Evolutionary conservation across 2,329 filamentous ascomycete genomes (phyloP), one percentile per base, ranked within the genome.

Genomic region (Colletotrichum echinochloae): DNA sequence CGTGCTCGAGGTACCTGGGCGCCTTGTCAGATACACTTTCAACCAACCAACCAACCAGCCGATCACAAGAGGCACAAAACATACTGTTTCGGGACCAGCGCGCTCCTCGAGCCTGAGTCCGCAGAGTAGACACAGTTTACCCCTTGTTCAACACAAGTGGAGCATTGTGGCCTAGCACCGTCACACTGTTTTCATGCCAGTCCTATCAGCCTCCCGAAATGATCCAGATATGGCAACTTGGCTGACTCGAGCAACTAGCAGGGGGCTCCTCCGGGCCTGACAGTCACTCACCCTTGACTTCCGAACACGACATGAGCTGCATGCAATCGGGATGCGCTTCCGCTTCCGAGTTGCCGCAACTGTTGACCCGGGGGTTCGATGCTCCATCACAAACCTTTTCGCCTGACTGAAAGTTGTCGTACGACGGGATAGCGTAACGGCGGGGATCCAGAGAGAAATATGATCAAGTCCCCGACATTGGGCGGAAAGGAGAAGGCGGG

Each of bases 311-410:
- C 75, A 76, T 12, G 67, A 60, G 49, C 63, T 73, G 67, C 74
- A 76, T n/a, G 74, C 74, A 30, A 76, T 67, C 26, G 74, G 67
- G 41, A 74, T 75, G 5, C 74, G 63, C 66, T 72, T 72, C 62
- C 70, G 66, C 66, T 72, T 72, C 59, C 70, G 62, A 39, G 49
- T 60, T 18, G 54, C 30, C 28, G 67, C 30, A 39, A 9, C 11
- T 39, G 52, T 18, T 70, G 67, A 44, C 12, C 26, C 35, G n/a
- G 57, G 51, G 33, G 51, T 59, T 14, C 23, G 37, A 57, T 54
- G 66, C 57, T 70, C 67, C 67, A 70, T 70, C 35, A n/a, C 37
- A 37, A 26, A 20, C 23, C 26, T 57, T n/a, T 67, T 14, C 20
- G 41, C 30, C 46, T 46, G 61, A 26, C 30, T 35, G 20, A 33